Base-by-base conservation (phyloP, 139 green algal species). In the Nannochloris sp. region DNA sequence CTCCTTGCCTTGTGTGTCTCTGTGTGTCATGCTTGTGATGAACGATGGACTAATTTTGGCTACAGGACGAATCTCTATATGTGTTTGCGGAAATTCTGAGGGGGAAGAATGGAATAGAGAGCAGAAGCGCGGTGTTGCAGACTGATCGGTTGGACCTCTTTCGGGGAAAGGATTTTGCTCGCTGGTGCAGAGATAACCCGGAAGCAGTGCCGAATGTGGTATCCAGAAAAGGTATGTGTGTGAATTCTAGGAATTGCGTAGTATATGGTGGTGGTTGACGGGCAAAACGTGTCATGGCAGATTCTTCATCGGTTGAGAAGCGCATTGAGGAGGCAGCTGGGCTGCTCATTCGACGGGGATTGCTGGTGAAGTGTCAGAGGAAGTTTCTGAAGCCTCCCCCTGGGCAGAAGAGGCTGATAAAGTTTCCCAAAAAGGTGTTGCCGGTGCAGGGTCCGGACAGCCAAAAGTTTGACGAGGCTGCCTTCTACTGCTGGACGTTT, bases 401-500 rank as follows among this genome's bases (percentile, higher is more conserved):
- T 3, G 81, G 83, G 51, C 78, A 74, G 49, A 80, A 81, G 48
- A 72, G 73, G 25, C 68, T 88, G 18, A 75, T 82, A 27, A 90
- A 88, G 57, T 90, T 78, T 60, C 82, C 83, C 3, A 69, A 71
- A 7, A 90, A 81, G 59, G 68, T 89, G 40, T 37, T 74, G 48
- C 59, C 36, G 2, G 29, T 75, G 31, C 24, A 19, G 21, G 12
- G 50, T 66, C 57, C 29, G 29, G 60, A 75, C 49, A 34, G 23
- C 27, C 76, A 84, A 64, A 58, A 23, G 1, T 93, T 82, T 70
- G 46, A 70, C 4, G 79, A 88, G 54, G 73, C 74, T 3, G 50
- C 60, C 9, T 92, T 95, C 61, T 93, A 89, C 55, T 61, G 61
- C 6, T 93, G 81, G 80, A 67, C 44, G 4, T 90, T 85, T 59